These are phyloP conservation scores for Colletotrichum sp. DNA, from an alignment of 2,329 filamentous ascomycete genomes.

Conservation along the genomic window DNA sequence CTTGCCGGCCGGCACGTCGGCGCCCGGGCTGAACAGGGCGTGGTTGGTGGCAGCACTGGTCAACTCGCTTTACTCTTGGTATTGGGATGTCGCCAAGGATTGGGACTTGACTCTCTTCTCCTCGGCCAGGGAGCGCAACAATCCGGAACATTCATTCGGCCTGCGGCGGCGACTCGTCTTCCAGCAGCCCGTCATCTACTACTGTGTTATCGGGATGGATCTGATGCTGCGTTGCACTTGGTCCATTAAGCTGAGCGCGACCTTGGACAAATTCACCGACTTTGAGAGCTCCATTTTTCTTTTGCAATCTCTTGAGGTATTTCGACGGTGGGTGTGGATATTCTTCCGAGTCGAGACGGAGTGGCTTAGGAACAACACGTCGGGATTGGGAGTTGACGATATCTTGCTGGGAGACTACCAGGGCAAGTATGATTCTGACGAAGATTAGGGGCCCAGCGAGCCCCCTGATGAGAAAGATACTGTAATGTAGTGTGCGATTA, in stretches of 20 bases:
- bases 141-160: constrained; percentile 74
- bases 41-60: constrained; percentile 78
- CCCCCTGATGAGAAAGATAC: not conserved
- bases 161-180: constrained; percentile 79
- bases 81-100: constrained; percentile 96
- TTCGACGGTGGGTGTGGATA: constrained; percentile 94
- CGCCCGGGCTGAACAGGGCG: constrained; percentile 50
- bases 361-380: constrained; percentile 69
- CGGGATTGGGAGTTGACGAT: constrained; percentile 67
- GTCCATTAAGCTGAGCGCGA: constrained; percentile 84
- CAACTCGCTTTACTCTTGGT: constrained; percentile 96
- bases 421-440: constrained; percentile 53
- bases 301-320: constrained; percentile 85
- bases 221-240: constrained; percentile 86
- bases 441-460: constrained; percentile 2
- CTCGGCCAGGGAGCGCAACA: constrained; percentile 57
- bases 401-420: constrained; percentile 77
- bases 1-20: constrained; percentile 47
- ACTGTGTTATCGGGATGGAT: constrained; percentile 79
- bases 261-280: constrained; percentile 83
- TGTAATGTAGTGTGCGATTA: constrained; percentile 16
- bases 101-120: constrained; percentile 92
- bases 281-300: constrained; percentile 89
- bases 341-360: constrained; percentile 96
- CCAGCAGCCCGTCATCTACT: constrained; percentile 77